Percentiles rank a stretch among this genome's conserved stretches.
Conservation (phyloP, 2,329 filamentous ascomycete genomes). For the Curvularia sp. region DNA sequence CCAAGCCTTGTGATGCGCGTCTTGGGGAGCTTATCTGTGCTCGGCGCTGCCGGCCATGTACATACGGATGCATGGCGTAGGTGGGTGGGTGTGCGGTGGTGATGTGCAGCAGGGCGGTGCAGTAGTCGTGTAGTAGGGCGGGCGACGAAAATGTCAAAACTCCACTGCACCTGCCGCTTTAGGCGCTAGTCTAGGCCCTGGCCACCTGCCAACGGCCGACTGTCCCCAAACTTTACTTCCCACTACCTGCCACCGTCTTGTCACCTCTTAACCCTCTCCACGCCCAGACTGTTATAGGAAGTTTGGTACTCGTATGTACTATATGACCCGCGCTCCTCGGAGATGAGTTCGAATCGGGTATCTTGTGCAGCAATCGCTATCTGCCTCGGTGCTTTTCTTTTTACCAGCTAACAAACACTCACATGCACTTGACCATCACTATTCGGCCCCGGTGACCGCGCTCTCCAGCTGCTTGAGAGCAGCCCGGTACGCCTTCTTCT, state of each 20-base stretch:
- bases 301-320: conserved; percentile 20
- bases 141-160: not conserved
- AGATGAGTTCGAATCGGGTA: conserved; percentile 3
- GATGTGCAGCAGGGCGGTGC: not conserved
- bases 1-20: conserved; percentile 20
- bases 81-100: not conserved
- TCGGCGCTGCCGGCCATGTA: not conserved
- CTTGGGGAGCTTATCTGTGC: conserved; percentile 17
- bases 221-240: not conserved
- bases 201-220: not conserved
- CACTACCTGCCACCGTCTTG: not conserved
- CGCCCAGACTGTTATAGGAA: conserved; percentile 21
- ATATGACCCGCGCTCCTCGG: not conserved
- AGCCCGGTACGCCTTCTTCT: conserved; percentile 54
- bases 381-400: not conserved
- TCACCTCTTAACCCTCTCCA: not conserved
- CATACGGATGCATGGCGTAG: not conserved
- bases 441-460: conserved; percentile 57
- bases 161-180: not conserved
- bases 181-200: not conserved
- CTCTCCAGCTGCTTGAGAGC: conserved; percentile 69
- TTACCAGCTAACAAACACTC: not conserved
- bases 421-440: not conserved
- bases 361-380: conserved; percentile 1
- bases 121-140: not conserved